Base-by-base conservation (phyloP, 805 yeast genomes). In the Cyberlindnera mycetangii region DNA sequence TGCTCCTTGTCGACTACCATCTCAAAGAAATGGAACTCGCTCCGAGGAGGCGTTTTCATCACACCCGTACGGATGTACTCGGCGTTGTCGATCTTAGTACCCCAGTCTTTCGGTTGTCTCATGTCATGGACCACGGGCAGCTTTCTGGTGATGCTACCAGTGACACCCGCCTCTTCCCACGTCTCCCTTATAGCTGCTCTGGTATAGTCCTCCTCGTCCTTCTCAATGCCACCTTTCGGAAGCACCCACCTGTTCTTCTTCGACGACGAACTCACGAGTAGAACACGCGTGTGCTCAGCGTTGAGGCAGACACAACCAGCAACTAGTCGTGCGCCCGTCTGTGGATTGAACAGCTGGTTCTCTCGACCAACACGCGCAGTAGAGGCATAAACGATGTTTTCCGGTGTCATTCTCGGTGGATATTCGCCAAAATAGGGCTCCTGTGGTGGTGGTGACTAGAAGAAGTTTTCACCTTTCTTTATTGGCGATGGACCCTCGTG, bases 131-230 rank as follows among this genome's bases (percentile, higher is more conserved):
- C 82, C 0, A 76, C 69, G 0, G 92, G 95, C 33, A 92, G 66
- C 47, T 72, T 71, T 32, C 59, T 54, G 4, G 70, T 56, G 4
- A 89, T 71, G 15, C 61, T 67, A 7, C 97, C 96, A 28, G 75
- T 76, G 19, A 86, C 86, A 0, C 99, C 99, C 0, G 96, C 93
- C 66, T 93, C 99, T 64, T 93, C 99, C 99, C 99, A 93, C 0
- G 96, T 87, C 61, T 93, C 99, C 47, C 99, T 72, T 15, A 75
- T 69, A 0, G 97, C 97, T 68, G 53, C 70, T 64, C 17, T 54
- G 39, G 32, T 19, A 16, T 44, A 52, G 21, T 52, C 55, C 5
- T 68, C 65, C 64, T 88, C 99, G 63, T 93, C 99, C 22, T 61
- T 61, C 65, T 93, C 99, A 32, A 90, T 81, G 1, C 99, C 99